Evolutionary conservation across 2,329 filamentous ascomycete species (phyloP).

Genomic region (Fonsecaea pedrosoi): DNA sequence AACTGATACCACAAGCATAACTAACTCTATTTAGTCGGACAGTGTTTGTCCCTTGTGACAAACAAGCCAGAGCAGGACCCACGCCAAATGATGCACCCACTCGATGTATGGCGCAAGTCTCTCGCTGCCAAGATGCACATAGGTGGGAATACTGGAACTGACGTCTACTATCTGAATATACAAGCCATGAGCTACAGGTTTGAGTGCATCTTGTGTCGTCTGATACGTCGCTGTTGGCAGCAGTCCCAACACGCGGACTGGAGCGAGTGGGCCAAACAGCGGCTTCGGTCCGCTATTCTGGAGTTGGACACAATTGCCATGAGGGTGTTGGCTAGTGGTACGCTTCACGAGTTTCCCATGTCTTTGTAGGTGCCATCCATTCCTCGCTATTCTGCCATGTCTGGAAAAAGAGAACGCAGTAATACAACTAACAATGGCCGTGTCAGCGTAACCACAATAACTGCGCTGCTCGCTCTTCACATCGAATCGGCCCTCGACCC

Average conservation of each 20-base stretch:
- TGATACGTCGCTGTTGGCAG: conserved; percentile 39
- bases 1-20: conserved; percentile 31
- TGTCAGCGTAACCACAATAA: conserved; percentile 39
- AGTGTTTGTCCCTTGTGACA: conserved; percentile 38
- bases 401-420: conserved; percentile 16
- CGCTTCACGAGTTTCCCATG: conserved; percentile 38
- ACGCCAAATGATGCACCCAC: conserved; percentile 38
- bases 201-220: conserved; percentile 40
- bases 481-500: conserved; percentile 40
- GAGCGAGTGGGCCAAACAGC: conserved; percentile 39
- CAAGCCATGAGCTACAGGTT: conserved; percentile 41
- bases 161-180: conserved; percentile 40
- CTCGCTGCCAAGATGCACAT: conserved; percentile 40
- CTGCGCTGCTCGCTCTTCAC: conserved; percentile 40
- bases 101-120: conserved; percentile 39
- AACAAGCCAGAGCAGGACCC: conserved; percentile 39
- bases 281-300: conserved; percentile 39
- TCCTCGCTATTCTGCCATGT: conserved; percentile 27
- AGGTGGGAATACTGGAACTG: conserved; percentile 37
- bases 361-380: conserved; percentile 38
- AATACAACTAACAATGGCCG: conserved; percentile 30
- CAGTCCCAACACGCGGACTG: conserved; percentile 37
- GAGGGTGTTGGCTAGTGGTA: conserved; percentile 40
- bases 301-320: conserved; percentile 40
- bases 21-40: conserved; percentile 39